phyloP scores from a whole-genome alignment of 345 rosid species.

The Hibiscus mutabilis region DNA sequence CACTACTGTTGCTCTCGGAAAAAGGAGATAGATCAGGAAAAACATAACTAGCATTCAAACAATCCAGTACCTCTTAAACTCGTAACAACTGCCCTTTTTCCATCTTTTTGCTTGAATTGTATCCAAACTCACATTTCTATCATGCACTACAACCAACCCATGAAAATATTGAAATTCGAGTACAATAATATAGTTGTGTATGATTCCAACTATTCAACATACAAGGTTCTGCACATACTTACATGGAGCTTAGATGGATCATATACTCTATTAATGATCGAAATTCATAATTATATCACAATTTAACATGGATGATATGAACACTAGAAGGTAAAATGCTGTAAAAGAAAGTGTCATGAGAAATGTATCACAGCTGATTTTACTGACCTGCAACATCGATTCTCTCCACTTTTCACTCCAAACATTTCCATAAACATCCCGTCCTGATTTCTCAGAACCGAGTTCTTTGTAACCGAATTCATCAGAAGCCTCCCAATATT shows the following conservation, averaged over 20 bases:
- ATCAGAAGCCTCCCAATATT: conserved; percentile 96
- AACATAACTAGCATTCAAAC: not conserved
- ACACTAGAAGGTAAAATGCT: not conserved
- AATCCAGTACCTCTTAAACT: not conserved
- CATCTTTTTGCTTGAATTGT: not conserved
- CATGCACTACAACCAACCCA: not conserved
- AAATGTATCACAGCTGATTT: not conserved
- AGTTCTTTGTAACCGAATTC: conserved; percentile 87
- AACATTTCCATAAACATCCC: conserved; percentile 72
- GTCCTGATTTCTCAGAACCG: conserved; percentile 93
- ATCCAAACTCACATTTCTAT: not conserved
- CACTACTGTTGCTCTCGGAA: not conserved
- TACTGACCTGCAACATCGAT: conserved; percentile 47
- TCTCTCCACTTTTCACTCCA: conserved; percentile 95
- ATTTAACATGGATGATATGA: not conserved
- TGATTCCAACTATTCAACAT: not conserved
- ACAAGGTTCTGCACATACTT: not conserved
- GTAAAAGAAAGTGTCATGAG: not conserved
- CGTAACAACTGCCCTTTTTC: not conserved
- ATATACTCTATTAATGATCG: not conserved
- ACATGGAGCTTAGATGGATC: not conserved
- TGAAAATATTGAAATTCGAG: not conserved
- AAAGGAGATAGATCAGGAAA: not conserved
- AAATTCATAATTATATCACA: not conserved
- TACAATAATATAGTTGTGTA: not conserved